Evolutionary conservation across 805 yeast species (phyloP).

Genomic region (Hanseniaspora hatyaiensis): DNA sequence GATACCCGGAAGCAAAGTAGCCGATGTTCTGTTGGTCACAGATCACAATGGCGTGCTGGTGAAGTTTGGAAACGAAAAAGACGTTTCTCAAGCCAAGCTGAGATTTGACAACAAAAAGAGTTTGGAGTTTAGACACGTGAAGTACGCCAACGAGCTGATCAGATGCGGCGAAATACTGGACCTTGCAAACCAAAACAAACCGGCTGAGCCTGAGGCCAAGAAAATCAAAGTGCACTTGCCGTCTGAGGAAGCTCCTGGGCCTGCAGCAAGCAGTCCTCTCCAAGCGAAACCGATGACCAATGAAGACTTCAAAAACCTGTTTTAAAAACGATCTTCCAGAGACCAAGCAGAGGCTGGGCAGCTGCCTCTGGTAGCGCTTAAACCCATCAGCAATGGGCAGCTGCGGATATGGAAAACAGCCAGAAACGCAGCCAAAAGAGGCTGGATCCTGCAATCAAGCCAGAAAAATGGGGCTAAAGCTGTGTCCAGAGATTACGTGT

Average conservation of each 20-base stretch:
- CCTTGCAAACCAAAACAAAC: not conserved
- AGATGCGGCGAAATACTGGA: slow-evolving; percentile 6
- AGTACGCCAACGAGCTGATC: slow-evolving; percentile 4
- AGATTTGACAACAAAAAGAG: slow-evolving; percentile 3
- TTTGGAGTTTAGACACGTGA: not conserved
- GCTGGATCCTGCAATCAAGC: too few species aligned
- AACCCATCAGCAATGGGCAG: too few species aligned
- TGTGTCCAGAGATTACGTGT: too few species aligned
- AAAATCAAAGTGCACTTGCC: not conserved
- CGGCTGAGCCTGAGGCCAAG: not conserved
- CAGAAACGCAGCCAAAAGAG: too few species aligned
- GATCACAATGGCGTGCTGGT: slow-evolving; percentile 40
- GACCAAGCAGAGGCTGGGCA: too few species aligned
- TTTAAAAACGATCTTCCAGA: not conserved
- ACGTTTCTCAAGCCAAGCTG: slow-evolving; percentile 36
- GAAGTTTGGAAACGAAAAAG: slow-evolving; percentile 33
- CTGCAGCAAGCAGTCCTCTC: not conserved
- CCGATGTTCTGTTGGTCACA: slow-evolving; percentile 36
- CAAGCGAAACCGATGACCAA: slow-evolving; percentile 1
- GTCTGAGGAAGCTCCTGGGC: not conserved
- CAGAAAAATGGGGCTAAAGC: too few species aligned
- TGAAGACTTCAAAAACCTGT: slow-evolving; percentile 10
- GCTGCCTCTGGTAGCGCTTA: too few species aligned
- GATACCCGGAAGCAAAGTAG: slow-evolving; percentile 24
- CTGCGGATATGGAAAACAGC: too few species aligned